phyloP scores from a whole-genome alignment of 2,329 filamentous ascomycete species.

The Verticillium albo-atrum region DNA sequence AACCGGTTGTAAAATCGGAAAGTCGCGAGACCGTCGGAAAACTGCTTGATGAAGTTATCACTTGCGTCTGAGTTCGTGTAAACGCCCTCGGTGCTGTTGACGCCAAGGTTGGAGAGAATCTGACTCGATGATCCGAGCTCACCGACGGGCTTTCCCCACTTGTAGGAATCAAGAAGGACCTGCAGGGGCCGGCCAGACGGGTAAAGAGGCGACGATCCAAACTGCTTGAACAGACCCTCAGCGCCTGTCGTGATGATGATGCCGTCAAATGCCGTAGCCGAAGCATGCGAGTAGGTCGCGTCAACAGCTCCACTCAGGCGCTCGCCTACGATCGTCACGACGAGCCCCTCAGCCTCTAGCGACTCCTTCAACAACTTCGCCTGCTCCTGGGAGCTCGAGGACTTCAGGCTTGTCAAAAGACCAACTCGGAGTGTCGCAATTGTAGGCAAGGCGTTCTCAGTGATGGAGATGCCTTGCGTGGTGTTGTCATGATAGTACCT shows the following conservation, averaged over 20 bases:
- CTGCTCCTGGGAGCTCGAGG: constrained; percentile 38
- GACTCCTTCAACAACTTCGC: constrained; percentile 44
- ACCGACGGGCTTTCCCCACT: constrained; percentile 67
- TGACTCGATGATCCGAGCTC: constrained; percentile 41
- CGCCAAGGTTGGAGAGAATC: constrained; percentile 21
- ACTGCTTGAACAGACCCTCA: constrained; percentile 43
- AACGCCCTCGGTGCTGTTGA: constrained; percentile 38
- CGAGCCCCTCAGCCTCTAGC: constrained; percentile 47
- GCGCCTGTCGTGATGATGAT: constrained; percentile 56
- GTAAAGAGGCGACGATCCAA: constrained; percentile 49
- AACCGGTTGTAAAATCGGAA: constrained; percentile 67
- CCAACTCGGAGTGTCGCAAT: constrained; percentile 62
- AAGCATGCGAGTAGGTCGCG: constrained; percentile 60
- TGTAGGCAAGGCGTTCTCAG: constrained; percentile 51
- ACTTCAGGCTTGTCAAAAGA: constrained; percentile 47
- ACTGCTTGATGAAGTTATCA: constrained; percentile 29
- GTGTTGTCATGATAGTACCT: constrained; percentile 67
- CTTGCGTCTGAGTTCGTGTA: constrained; percentile 28
- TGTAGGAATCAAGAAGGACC: constrained; percentile 59
- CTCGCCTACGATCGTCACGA: constrained; percentile 58
- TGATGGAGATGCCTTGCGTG: constrained; percentile 57
- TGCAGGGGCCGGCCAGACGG: constrained; percentile 59
- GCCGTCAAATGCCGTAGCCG: constrained; percentile 58
- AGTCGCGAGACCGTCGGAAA: constrained; percentile 56
- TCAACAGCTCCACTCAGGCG: constrained; percentile 48